Evolutionary conservation across 140 eudicot genomes (phyloP).

Genomic region (Flaveria floridana): DNA sequence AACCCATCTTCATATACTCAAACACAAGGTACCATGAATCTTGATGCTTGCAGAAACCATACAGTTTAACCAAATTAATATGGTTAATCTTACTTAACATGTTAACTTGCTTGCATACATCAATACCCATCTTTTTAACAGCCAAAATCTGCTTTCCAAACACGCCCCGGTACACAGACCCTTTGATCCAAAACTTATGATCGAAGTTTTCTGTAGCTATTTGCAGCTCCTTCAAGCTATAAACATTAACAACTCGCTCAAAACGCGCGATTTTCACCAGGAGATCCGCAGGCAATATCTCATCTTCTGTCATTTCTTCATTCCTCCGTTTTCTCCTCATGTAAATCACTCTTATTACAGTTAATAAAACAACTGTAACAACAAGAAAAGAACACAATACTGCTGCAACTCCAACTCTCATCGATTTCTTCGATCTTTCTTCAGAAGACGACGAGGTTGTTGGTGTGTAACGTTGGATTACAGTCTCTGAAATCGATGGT

Average conservation of each 20-base stretch:
- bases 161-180: slow-evolving; percentile 45
- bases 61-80: slow-evolving; percentile 46
- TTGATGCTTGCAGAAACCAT: slow-evolving; percentile 46
- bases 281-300: slow-evolving; percentile 33
- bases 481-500: slow-evolving; percentile 36
- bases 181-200: slow-evolving; percentile 38
- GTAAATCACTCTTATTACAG: slow-evolving; percentile 26
- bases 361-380: slow-evolving; percentile 2
- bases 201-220: slow-evolving; percentile 49
- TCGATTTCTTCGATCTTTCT: slow-evolving; percentile 17
- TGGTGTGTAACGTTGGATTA: slow-evolving; percentile 18
- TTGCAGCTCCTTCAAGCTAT: slow-evolving; percentile 42
- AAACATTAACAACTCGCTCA: slow-evolving; percentile 40
- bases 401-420: slow-evolving; percentile 26
- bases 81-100: slow-evolving; percentile 55
- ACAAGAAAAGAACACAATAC: slow-evolving; percentile 27
- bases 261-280: slow-evolving; percentile 48
- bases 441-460: neutral
- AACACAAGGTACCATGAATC: slow-evolving; percentile 48
- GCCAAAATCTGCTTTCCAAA: slow-evolving; percentile 39
- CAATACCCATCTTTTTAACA: slow-evolving; percentile 38
- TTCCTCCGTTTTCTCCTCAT: slow-evolving; percentile 13
- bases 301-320: slow-evolving; percentile 1
- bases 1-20: slow-evolving; percentile 51
- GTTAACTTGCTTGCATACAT: slow-evolving; percentile 47